Evolutionary conservation across 2,329 filamentous ascomycete species (phyloP).

Genomic region (Metarhizium rileyi): DNA sequence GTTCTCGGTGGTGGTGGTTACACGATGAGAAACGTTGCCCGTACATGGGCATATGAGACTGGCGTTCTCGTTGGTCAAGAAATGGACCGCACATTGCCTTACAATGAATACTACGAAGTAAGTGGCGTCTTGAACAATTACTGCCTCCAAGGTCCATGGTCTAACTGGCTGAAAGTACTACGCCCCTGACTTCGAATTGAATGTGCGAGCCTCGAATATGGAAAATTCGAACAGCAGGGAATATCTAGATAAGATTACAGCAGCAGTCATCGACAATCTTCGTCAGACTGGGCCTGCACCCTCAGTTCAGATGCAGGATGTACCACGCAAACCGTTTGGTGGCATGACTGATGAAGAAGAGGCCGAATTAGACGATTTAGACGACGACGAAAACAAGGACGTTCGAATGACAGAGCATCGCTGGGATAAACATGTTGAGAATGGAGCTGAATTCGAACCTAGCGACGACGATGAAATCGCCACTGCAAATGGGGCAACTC

Average conservation of each 20-base stretch:
- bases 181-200: conserved; percentile 79
- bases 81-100: conserved; percentile 76
- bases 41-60: conserved; percentile 96
- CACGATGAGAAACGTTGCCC: conserved; percentile 92
- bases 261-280: conserved; percentile 75
- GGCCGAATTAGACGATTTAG: conserved; percentile 55
- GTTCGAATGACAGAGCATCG: conserved; percentile 69
- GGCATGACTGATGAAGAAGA: conserved; percentile 59
- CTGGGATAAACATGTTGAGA: conserved; percentile 69
- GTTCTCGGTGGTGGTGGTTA: conserved; percentile 93
- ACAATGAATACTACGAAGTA: conserved; percentile 89
- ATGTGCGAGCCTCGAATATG: conserved; percentile 80
- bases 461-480: conserved; percentile 84
- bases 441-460: conserved; percentile 74
- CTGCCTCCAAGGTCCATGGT: background rate
- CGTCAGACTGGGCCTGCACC: conserved; percentile 78
- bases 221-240: conserved; percentile 83
- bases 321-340: conserved; percentile 51
- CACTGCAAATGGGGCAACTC: conserved; percentile 59
- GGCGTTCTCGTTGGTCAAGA: conserved; percentile 77
- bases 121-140: conserved; percentile 10
- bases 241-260: conserved; percentile 74
- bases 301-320: conserved; percentile 83
- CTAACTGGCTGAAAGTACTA: conserved; percentile 60
- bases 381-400: conserved; percentile 82